Conservation (phyloP, 2,329 filamentous ascomycete species). For the Pseudocercospora macadamiae region DNA sequence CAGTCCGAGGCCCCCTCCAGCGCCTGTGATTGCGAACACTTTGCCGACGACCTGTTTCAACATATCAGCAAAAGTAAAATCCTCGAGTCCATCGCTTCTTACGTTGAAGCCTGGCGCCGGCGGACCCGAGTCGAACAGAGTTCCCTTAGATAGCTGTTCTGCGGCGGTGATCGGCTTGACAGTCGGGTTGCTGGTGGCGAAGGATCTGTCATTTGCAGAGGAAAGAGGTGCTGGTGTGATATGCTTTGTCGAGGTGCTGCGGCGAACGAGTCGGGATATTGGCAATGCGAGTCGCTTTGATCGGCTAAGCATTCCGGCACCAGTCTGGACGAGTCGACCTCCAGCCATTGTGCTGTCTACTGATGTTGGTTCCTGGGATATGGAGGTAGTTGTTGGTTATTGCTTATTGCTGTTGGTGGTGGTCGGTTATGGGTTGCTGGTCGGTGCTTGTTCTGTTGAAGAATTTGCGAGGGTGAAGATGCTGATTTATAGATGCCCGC, state of each 20-base stretch:
- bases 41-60: constrained; percentile 26
- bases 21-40: constrained; percentile 32
- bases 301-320: background rate
- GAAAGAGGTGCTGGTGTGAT: background rate
- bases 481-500: background rate
- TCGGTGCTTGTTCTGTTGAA: background rate
- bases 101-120: background rate
- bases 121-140: background rate
- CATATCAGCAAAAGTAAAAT: too few relatives aligned
- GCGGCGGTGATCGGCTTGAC: background rate
- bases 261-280: background rate
- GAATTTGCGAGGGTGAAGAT: constrained; percentile 2
- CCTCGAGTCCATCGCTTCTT: background rate
- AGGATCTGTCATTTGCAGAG: background rate
- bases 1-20: constrained; percentile 31
- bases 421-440: too few relatives aligned
- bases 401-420: background rate
- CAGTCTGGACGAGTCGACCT: background rate
- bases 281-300: background rate
- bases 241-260: background rate
- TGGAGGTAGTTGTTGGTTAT: background rate
- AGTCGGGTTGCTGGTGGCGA: background rate
- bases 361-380: background rate
- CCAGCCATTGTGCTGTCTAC: background rate
- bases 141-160: background rate